Conservation (phyloP, 768 basidiomycete genomes). For the Russula abietina region DNA sequence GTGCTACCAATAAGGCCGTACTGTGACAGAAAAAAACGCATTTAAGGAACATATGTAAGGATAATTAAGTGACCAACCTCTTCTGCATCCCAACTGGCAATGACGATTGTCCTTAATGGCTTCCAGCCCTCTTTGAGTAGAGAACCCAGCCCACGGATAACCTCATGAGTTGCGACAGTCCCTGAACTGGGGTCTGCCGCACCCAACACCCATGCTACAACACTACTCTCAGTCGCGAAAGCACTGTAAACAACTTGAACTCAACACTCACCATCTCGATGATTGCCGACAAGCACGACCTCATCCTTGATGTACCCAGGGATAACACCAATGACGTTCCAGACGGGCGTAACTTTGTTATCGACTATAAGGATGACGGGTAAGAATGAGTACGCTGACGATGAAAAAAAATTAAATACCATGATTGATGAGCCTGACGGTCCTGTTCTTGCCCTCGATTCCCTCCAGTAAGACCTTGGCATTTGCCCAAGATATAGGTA, state of each 20-base stretch:
- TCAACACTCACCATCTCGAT: slow-evolving; percentile 67
- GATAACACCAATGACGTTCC: slow-evolving; percentile 82
- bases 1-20: slow-evolving; percentile 78
- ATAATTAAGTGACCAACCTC: slow-evolving; percentile 35
- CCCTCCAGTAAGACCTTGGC: slow-evolving; percentile 54
- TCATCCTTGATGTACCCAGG: slow-evolving; percentile 82
- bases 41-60: background rate
- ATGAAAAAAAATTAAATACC: slow-evolving; percentile 33
- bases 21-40: slow-evolving; percentile 27
- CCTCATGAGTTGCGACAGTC: slow-evolving; percentile 70
- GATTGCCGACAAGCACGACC: slow-evolving; percentile 80
- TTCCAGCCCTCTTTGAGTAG: slow-evolving; percentile 73
- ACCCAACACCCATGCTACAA: slow-evolving; percentile 67
- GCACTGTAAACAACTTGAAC: background rate
- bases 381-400: background rate
- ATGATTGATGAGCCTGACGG: slow-evolving; percentile 54
- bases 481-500: slow-evolving; percentile 89
- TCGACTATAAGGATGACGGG: slow-evolving; percentile 44
- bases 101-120: slow-evolving; percentile 69
- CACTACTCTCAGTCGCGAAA: background rate
- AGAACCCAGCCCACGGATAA: slow-evolving; percentile 66
- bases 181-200: slow-evolving; percentile 77
- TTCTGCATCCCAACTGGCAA: slow-evolving; percentile 81
- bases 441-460: slow-evolving; percentile 39
- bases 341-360: slow-evolving; percentile 77